phyloP scores from a whole-genome alignment of 2,329 filamentous ascomycete species.

The Lasiodiplodia gonubiensis region DNA sequence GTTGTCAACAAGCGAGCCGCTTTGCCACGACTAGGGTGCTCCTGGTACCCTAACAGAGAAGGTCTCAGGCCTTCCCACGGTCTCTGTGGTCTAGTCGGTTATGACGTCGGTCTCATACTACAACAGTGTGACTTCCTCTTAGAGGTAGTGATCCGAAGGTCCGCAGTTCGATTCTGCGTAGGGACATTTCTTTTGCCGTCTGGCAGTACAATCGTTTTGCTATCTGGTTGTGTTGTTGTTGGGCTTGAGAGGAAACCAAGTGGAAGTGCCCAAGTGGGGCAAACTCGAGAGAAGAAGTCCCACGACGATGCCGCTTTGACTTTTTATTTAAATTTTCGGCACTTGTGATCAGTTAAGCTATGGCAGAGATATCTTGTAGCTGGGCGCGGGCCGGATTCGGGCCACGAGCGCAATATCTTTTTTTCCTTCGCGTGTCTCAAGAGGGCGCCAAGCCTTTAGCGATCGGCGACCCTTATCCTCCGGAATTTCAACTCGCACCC shows the following conservation, averaged over 20 bases:
- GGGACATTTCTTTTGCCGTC: slow-evolving; percentile 19
- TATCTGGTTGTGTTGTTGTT: not conserved
- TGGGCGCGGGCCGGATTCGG: not conserved
- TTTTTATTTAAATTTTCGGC: not conserved
- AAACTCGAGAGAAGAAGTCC: not conserved
- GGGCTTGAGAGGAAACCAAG: not conserved
- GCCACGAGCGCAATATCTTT: not conserved
- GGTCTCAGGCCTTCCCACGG: not conserved
- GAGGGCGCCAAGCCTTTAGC: not conserved
- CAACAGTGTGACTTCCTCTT: slow-evolving; percentile 16
- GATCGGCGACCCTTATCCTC: not conserved
- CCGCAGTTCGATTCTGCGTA: slow-evolving; percentile 24
- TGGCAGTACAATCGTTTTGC: not conserved
- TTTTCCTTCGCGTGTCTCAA: not conserved
- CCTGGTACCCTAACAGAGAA: not conserved
- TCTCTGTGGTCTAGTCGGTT: slow-evolving; percentile 28
- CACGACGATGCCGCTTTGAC: not conserved
- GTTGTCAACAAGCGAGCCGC: not conserved
- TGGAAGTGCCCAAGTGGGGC: not conserved
- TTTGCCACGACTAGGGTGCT: slow-evolving; percentile 1
- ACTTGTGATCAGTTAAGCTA: too few species aligned
- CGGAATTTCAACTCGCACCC: not conserved
- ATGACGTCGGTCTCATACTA: slow-evolving; percentile 29
- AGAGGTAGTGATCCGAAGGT: slow-evolving; percentile 28
- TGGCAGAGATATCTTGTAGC: not conserved